Base-by-base conservation (phyloP, 2,329 filamentous ascomycete genomes). In the Beauveria pseudobassiana region DNA sequence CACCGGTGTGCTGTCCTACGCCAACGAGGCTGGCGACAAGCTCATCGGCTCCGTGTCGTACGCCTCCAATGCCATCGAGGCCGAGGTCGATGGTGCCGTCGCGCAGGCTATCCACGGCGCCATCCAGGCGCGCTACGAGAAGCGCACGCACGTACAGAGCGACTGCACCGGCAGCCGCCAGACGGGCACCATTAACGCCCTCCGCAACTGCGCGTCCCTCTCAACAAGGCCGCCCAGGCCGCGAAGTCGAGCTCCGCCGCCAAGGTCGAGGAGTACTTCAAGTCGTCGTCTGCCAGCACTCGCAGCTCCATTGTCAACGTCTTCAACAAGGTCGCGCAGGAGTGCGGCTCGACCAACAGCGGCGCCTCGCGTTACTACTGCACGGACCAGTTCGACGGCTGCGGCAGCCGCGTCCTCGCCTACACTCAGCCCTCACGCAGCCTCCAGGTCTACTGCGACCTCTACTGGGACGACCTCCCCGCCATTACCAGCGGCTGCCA, bases 241-340 rank as follows among this genome's bases (percentile, higher is more conserved):
- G 82, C 83, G 0, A 70, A 76, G 1, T 81, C 77, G 0, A 82
- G 81, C 30, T 66, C 75, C 0, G 76, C 78, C 3, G 72, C 74
- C 66, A 84, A 79, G 68, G 73, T 87, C 66, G 72, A 71, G 42
- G 82, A 86, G 68, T 88, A 86, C 77, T 90, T 88, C 80, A 87
- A 86, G 74, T 80, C 80, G 0, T 81, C 80, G 30, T 72, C 66
- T 5, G 64, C 71, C n/a, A 65, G 70, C 1, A 74, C 74, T 12
- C 77, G 79, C 48, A 74, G 69, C 54, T 75, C 72, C 1, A 81
- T 86, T 14, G 76, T 78, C 6, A 74, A 75, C 34, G 76, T 85
- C 55, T 74, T 75, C 50, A 75, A 75, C 45, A 63, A 63, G 24
- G 76, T 86, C 8, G 79, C 81, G 9, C 66, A 66, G 4, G 81